Evolutionary conservation across 345 rosid genomes (phyloP), one percentile per base, ranked within the genome.

Genomic region (Corchorus olitorius): DNA sequence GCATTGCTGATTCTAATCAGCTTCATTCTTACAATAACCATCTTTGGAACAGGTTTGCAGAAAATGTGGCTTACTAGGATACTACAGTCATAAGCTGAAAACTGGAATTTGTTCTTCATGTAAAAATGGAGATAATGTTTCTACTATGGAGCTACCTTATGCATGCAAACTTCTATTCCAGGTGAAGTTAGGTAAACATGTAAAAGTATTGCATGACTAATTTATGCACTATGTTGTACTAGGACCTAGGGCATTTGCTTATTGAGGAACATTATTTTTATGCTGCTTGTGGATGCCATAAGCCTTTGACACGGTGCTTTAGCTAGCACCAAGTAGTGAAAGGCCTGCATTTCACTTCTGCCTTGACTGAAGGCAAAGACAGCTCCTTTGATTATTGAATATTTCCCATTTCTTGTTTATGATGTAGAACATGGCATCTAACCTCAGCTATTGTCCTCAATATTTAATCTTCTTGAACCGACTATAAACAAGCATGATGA

Each of bases 141-240:
- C 98, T 27, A 92, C 91, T 7, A 86, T 92, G 96, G 92, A 89
- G 77, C 86, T 95, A 34, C 97, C 99, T 5, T 93, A 93, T 68
- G 98, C 99, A 1, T 90, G 98, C 98, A 95, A 93, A 88, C 99
- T 95, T 78, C 83, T 95, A 65, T 75, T 92, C 65, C 99, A 93
- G 98, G 96, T 95, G 79, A 66, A 52, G 22, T 58, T 20, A 27
- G 34, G 14, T 13, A 17, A 35, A 70, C 22, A 34, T 34, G 73
- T 69, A 49, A 13, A 14, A 17, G 9, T 50, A 70, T 70, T 27
- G 13, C 6, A 15, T 4, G 33, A 61, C 41, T 34, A 61, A 13
- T 6, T 5, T n/a, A 61, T 34, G 43, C n/a, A 14, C 65, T 33
- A 33, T 13, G 27, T 20, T 55, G 27, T 19, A n/a, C 27, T 6